Evolutionary conservation across 768 basidiomycete genomes (phyloP).

Genomic region (Macrolepiota albuminosa): DNA sequence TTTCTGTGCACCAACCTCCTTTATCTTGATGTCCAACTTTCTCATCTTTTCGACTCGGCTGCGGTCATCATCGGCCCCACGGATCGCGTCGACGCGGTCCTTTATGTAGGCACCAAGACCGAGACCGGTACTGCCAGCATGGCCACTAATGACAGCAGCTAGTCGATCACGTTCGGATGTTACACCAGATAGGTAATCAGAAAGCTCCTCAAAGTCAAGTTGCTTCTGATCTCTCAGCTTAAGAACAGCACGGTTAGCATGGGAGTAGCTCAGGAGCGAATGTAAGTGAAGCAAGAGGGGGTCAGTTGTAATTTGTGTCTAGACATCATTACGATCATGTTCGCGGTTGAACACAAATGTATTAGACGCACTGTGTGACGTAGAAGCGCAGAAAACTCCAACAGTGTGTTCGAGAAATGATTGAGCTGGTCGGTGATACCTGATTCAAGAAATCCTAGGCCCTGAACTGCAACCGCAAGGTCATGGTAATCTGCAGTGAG

Average conservation of each 20-base stretch:
- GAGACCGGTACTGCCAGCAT: conserved; percentile 77
- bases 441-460: conserved; percentile 94
- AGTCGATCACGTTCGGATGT: conserved; percentile 90
- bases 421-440: conserved; percentile 98
- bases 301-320: conserved; percentile 90
- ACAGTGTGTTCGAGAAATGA: conserved; percentile 91
- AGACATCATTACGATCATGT: conserved; percentile 2
- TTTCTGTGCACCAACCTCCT: conserved; percentile 59
- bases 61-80: conserved; percentile 91
- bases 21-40: conserved; percentile 90
- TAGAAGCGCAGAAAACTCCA: conserved; percentile 89
- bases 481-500: conserved; percentile 97
- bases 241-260: conserved; percentile 89
- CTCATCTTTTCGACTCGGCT: conserved; percentile 91
- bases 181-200: conserved; percentile 90
- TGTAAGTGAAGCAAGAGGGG: conserved; percentile 89
- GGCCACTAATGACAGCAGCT: conserved; percentile 85
- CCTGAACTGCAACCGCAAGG: conserved; percentile 92
- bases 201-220: conserved; percentile 95
- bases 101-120: conserved; percentile 87
- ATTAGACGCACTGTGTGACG: conserved; percentile 65
- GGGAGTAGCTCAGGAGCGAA: conserved; percentile 89
- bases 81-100: conserved; percentile 86
- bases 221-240: conserved; percentile 98
- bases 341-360: neutral